These are phyloP conservation scores for Musa troglodytarum DNA, from an alignment of 176 grass and related monocot species.

Conservation along the genomic window DNA sequence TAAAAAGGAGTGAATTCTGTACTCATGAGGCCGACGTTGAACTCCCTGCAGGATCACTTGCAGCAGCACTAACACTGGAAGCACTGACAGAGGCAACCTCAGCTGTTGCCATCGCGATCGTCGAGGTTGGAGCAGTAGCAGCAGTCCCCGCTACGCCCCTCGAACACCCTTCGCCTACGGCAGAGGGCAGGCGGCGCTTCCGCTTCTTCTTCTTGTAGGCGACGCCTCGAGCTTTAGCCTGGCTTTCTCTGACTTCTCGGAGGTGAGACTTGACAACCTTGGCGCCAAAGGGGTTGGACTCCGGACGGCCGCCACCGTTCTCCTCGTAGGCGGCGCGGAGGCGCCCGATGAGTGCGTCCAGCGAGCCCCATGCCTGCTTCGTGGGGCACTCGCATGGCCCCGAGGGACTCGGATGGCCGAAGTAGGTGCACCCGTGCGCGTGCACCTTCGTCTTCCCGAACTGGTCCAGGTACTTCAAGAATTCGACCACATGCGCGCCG, in stretches of 20 bases:
- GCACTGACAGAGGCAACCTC: no score
- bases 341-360: not conserved
- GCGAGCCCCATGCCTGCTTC: not conserved
- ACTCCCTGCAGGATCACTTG: no score
- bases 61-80: no score
- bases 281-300: not conserved
- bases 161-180: not conserved
- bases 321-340: not conserved
- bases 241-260: not conserved
- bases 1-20: no score
- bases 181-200: not conserved
- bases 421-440: slow-evolving; percentile 55
- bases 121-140: no score
- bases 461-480: slow-evolving; percentile 80
- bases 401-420: slow-evolving; percentile 57
- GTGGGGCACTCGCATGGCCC: slow-evolving; percentile 48
- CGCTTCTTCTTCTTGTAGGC: slow-evolving; percentile 4
- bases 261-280: not conserved
- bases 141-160: no score
- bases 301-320: not conserved
- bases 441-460: slow-evolving; percentile 96
- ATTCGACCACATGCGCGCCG: slow-evolving; percentile 76
- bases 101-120: no score
- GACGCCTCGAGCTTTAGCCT: not conserved
- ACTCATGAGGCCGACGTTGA: no score